phyloP scores from a whole-genome alignment of 2,329 filamentous ascomycete species.

The Paraphaeosphaeria minitans region DNA sequence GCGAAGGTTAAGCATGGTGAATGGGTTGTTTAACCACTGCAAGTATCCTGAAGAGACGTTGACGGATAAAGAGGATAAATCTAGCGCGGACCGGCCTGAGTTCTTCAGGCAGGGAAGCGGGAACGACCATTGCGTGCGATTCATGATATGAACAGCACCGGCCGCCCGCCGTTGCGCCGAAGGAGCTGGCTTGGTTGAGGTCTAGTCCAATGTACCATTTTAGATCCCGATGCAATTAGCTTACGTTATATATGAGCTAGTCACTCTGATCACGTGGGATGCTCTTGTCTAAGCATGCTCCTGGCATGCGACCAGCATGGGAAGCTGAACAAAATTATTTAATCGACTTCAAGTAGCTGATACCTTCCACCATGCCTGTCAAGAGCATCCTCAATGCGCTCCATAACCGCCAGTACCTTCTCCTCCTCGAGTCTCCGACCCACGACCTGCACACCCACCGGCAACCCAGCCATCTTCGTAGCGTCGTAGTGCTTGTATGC shows the following conservation, averaged over 20 bases:
- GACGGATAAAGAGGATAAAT: neutral
- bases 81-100: neutral
- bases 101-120: neutral
- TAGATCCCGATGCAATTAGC: neutral
- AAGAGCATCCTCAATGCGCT: slow-evolving; percentile 75
- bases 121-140: neutral
- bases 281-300: neutral
- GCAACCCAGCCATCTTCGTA: slow-evolving; percentile 81
- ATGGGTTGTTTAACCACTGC: slow-evolving; percentile 3
- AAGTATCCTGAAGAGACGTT: slow-evolving; percentile 5
- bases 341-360: slow-evolving; percentile 55
- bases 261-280: neutral
- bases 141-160: neutral
- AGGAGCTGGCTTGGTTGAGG: slow-evolving; percentile 6
- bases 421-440: slow-evolving; percentile 83
- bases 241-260: neutral
- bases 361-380: slow-evolving; percentile 59
- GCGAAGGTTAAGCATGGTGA: slow-evolving; percentile 18
- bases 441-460: slow-evolving; percentile 84
- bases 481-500: slow-evolving; percentile 89
- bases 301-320: no score
- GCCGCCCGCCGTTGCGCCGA: neutral
- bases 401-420: slow-evolving; percentile 83
- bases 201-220: neutral
- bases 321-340: neutral